Percentiles rank a stretch among this genome's conserved stretches.
These are phyloP conservation scores for Selaginella moellendorffii DNA, from an alignment of 75 land plant species.

Conservation along the genomic window DNA sequence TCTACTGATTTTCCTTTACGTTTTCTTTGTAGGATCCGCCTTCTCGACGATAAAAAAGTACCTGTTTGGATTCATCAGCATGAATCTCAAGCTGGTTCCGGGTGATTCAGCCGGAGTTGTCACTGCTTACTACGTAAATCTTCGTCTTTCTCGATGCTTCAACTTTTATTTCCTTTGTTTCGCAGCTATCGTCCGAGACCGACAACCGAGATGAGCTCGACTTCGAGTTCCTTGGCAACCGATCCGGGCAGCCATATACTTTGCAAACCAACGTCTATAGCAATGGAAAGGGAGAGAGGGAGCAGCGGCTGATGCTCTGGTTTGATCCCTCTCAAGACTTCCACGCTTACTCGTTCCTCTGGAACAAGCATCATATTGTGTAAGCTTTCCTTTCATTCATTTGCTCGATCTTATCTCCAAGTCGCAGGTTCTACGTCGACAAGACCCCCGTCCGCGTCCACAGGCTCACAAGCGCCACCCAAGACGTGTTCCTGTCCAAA, in stretches of 20 bases:
- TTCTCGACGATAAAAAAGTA: neutral
- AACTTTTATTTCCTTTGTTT: neutral
- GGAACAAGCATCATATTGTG: slow-evolving; percentile 5
- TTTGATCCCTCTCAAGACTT: slow-evolving; percentile 5
- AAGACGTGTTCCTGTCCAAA: slow-evolving; percentile 24
- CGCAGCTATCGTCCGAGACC: neutral
- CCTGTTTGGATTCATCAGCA: neutral
- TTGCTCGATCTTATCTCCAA: neutral
- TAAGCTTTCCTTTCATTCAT: neutral
- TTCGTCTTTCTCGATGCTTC: neutral
- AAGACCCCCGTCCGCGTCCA: slow-evolving; percentile 15
- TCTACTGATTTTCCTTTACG: neutral
- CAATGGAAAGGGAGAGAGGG: neutral
- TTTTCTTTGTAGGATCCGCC: slow-evolving; percentile 3
- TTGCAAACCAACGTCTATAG: slow-evolving; percentile 4
- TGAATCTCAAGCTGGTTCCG: slow-evolving; percentile 1
- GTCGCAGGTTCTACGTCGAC: slow-evolving; percentile 20
- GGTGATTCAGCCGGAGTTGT: slow-evolving; percentile 7
- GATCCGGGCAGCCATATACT: neutral
- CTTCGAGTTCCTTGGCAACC: neutral
- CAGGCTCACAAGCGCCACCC: slow-evolving; percentile 8
- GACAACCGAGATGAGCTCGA: neutral
- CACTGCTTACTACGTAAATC: slow-evolving; percentile 5
- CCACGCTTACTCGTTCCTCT: slow-evolving; percentile 1
- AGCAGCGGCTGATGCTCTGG: neutral